Evolutionary conservation across 345 rosid species (phyloP).

Genomic region (Triadica sebifera): DNA sequence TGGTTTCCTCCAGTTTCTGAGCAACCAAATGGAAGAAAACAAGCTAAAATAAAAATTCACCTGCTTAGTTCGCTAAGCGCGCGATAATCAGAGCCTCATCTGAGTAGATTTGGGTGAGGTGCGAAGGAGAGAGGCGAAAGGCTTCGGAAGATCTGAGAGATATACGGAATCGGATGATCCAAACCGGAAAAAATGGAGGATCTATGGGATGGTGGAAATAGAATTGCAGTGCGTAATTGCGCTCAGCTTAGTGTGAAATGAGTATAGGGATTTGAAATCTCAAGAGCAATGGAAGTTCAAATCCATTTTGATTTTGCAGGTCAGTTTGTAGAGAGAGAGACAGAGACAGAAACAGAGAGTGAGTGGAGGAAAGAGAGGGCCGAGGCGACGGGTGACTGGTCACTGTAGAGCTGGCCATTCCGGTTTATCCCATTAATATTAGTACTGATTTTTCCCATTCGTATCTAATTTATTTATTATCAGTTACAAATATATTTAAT

Average conservation of each 20-base stretch:
- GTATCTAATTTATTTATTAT: no score
- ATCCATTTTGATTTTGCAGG: conserved; percentile 28
- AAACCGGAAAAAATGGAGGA: background rate
- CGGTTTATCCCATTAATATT: no score
- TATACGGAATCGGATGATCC: conserved; percentile 26
- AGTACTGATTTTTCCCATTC: no score
- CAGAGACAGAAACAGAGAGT: conserved; percentile 3
- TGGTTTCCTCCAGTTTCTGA: conserved; percentile 14
- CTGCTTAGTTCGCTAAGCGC: conserved; percentile 34
- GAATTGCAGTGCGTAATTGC: background rate
- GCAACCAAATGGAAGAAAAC: conserved; percentile 33
- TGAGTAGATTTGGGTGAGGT: background rate
- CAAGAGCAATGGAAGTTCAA: conserved; percentile 29
- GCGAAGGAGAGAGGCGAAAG: background rate
- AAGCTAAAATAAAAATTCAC: background rate
- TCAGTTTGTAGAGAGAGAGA: conserved; percentile 9
- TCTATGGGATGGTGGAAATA: background rate
- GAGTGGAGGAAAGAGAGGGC: background rate
- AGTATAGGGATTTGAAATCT: conserved; percentile 9
- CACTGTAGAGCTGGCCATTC: no score
- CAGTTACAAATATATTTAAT: no score
- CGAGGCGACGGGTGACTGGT: background rate
- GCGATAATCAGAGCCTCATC: conserved; percentile 46
- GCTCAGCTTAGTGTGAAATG: background rate
- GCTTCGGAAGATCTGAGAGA: conserved; percentile 31